Percentiles rank a stretch among this genome's conserved stretches.
phyloP scores from a whole-genome alignment of 106 monocot genomes.

The Agapanthus africanus region DNA sequence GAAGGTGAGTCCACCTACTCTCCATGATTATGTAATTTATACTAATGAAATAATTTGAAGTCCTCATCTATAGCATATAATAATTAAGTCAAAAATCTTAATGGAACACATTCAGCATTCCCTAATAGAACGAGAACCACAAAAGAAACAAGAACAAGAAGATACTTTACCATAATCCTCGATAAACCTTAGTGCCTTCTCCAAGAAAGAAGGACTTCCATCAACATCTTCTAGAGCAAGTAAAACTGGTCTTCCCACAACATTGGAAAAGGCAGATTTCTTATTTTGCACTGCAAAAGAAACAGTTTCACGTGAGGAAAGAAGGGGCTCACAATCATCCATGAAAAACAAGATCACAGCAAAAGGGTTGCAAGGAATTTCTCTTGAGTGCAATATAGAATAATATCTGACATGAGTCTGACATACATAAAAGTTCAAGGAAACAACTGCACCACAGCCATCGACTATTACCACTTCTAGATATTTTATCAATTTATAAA shows the following conservation, averaged over 20 bases:
- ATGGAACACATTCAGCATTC: neutral
- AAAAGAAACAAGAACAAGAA: constrained; percentile 4
- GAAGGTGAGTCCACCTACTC: neutral
- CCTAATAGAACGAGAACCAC: too few species aligned
- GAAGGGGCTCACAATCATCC: neutral
- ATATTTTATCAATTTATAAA: neutral
- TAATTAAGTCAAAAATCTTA: neutral
- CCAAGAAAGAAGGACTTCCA: constrained; percentile 92
- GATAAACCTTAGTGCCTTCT: constrained; percentile 88
- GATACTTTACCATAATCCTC: constrained; percentile 63
- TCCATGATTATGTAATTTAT: neutral
- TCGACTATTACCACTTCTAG: neutral
- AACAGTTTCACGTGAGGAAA: too few species aligned
- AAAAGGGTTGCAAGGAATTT: neutral
- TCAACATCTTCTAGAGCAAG: constrained; percentile 78
- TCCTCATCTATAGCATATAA: neutral
- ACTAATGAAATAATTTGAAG: neutral
- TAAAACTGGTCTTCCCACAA: constrained; percentile 56
- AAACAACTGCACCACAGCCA: neutral
- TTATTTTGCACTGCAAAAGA: constrained; percentile 51
- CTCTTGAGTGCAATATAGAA: neutral
- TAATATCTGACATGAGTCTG: neutral
- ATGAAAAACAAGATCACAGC: neutral
- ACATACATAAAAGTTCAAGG: too few species aligned
- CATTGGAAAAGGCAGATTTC: constrained; percentile 20